Evolutionary conservation across 2,329 filamentous ascomycete species (phyloP).

Genomic region (Tolypocladium guangdongense): DNA sequence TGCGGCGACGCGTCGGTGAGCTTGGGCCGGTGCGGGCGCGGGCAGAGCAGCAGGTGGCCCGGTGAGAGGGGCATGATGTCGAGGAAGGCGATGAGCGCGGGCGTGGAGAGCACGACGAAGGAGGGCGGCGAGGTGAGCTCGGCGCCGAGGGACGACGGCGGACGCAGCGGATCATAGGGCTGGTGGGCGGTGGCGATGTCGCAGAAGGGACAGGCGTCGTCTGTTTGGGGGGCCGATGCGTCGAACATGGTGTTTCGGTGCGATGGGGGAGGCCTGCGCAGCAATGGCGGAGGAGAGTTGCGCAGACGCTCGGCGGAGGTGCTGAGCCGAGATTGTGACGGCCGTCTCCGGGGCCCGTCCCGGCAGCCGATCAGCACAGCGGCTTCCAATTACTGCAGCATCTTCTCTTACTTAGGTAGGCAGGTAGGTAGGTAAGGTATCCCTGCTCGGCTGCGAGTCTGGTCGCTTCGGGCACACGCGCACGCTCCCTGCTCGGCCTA

Average conservation of each 20-base stretch:
- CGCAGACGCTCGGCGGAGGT: neutral
- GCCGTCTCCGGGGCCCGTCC: neutral
- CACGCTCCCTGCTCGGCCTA: no score
- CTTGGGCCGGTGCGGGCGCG: conserved; percentile 66
- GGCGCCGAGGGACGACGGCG: conserved; percentile 25
- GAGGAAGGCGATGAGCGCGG: conserved; percentile 72
- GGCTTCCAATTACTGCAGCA: no score
- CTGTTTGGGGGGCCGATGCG: conserved; percentile 17
- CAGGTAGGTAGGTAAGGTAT: no score
- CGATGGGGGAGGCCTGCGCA: neutral
- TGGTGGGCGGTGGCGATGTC: conserved; percentile 39
- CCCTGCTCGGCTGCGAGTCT: no score
- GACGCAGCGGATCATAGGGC: conserved; percentile 32
- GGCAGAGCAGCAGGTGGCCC: conserved; percentile 76
- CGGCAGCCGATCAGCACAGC: neutral
- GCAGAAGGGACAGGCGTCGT: conserved; percentile 49
- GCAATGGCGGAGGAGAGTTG: neutral
- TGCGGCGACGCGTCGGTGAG: conserved; percentile 55
- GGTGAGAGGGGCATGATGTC: conserved; percentile 82
- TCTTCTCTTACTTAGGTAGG: no score
- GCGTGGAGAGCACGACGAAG: conserved; percentile 67
- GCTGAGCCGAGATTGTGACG: neutral
- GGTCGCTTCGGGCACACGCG: no score
- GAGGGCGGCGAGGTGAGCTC: conserved; percentile 31
- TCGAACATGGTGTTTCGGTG: conserved; percentile 19